These are phyloP conservation scores for Magnusiomyces paraingens DNA, from an alignment of 1,139 yeast genomes.

Conservation along the genomic window DNA sequence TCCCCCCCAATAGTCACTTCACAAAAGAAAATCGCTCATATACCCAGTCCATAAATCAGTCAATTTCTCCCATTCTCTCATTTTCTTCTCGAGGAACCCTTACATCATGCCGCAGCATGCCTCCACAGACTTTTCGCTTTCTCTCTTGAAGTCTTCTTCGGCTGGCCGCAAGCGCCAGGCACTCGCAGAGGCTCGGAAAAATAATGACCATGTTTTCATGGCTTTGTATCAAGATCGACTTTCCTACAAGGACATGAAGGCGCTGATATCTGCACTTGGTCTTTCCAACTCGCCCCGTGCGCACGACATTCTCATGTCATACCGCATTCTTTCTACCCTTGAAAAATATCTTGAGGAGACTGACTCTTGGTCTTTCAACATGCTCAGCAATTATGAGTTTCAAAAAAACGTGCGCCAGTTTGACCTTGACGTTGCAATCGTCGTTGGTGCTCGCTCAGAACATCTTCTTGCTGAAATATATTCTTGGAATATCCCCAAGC, in stretches of 20 bases:
- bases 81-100: too few species aligned
- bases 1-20: too few species aligned
- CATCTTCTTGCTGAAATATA: slow-evolving; percentile 27
- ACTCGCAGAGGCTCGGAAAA: slow-evolving; percentile 2
- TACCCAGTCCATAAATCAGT: too few species aligned
- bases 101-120: slow-evolving; percentile 1
- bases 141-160: slow-evolving; percentile 6
- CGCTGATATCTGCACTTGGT: slow-evolving; percentile 24
- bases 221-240: slow-evolving; percentile 22
- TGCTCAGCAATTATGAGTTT: slow-evolving; percentile 28
- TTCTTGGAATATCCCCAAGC: slow-evolving; percentile 29
- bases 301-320: slow-evolving; percentile 28
- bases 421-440: slow-evolving; percentile 32
- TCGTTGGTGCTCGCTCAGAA: slow-evolving; percentile 28
- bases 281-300: slow-evolving; percentile 23
- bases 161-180: slow-evolving; percentile 1
- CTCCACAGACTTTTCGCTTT: slow-evolving; percentile 2
- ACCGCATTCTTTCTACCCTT: slow-evolving; percentile 26
- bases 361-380: slow-evolving; percentile 29
- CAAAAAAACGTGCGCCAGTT: slow-evolving; percentile 28
- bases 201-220: slow-evolving; percentile 28
- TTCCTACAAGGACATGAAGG: slow-evolving; percentile 25
- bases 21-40: too few species aligned
- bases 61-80: too few species aligned
- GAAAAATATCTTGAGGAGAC: slow-evolving; percentile 27